Evolutionary conservation across 225 moss, liverwort and hornwort species (phyloP), one percentile per base, ranked within the genome.

Genomic region (Sphagnum tenellum): DNA sequence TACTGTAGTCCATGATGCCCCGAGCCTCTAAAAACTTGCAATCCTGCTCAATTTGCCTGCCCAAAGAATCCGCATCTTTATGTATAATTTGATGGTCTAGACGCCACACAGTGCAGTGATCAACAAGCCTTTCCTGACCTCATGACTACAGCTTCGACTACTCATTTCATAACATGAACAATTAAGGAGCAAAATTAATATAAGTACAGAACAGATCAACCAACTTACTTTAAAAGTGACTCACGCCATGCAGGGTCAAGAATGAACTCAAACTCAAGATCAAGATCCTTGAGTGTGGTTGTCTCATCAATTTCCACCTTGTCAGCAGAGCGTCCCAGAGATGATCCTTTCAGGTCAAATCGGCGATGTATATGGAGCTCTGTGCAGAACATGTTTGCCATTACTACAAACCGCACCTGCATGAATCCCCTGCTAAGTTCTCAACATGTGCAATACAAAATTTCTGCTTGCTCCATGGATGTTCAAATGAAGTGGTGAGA

Each of bases 301-400:
- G 86, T 93, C 80, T 98, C 96, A 62, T 98, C 96, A 75, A 98
- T 98, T 70, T 92, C 92, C 58, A 87, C 82, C 76, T 98, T 98
- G 74, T 98, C 92, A 53, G 96, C 83, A 64, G 92, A 90, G 70
- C 96, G 86, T 63, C 96, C 96, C 82, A 90, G 96, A 7, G 96
- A 89, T 63, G 96, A 98, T 64, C 96, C 96, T 79, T 98, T 98
- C 49, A 98, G 76, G 57, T 98, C 96, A 75, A 98, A 98, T 70
- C 96, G 85, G 59, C 96, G 90, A 76, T 98, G 96, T 53, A 98
- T 98, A 56, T 90, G 88, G 61, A 98, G 85, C 75, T 93, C 96
- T 45, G 96, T 98, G 76, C 96, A 98, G 60, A 98, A 98, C 92
- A 98, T 98, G 67, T 98, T 98, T 52, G 92, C 96, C 96, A 98